Evolutionary conservation across 2,329 filamentous ascomycete genomes (phyloP).

Genomic region (Hypomyces perniciosus): DNA sequence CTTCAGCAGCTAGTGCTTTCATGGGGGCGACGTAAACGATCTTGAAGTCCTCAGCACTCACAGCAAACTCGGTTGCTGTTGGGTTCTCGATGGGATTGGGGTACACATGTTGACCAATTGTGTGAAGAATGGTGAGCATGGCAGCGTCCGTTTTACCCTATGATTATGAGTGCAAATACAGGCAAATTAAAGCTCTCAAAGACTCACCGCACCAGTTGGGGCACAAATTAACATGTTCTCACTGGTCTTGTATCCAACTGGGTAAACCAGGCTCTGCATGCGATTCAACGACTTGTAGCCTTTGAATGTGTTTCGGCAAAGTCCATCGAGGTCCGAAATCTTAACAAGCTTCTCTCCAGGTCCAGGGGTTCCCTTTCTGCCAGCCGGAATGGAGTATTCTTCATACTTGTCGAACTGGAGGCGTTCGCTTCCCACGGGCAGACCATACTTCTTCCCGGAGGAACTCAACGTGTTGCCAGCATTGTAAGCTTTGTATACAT

Average conservation of each 20-base stretch:
- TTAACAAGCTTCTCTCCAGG: slow-evolving; percentile 68
- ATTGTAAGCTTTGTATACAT: slow-evolving; percentile 80
- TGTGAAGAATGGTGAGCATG: slow-evolving; percentile 91
- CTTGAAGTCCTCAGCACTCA: slow-evolving; percentile 87
- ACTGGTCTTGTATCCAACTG: slow-evolving; percentile 88
- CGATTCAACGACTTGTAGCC: slow-evolving; percentile 91
- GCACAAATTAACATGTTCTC: slow-evolving; percentile 99
- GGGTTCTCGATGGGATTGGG: slow-evolving; percentile 75
- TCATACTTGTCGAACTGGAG: slow-evolving; percentile 74
- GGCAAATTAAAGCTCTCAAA: neutral
- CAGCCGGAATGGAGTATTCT: slow-evolving; percentile 81
- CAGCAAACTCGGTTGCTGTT: slow-evolving; percentile 68
- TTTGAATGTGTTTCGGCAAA: slow-evolving; percentile 87
- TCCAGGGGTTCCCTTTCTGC: slow-evolving; percentile 67
- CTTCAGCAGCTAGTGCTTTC: slow-evolving; percentile 95
- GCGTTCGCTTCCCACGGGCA: slow-evolving; percentile 70
- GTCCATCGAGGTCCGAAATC: slow-evolving; percentile 77
- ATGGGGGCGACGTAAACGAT: slow-evolving; percentile 98
- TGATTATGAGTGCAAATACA: slow-evolving; percentile 14
- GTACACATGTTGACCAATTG: slow-evolving; percentile 75
- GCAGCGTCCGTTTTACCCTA: slow-evolving; percentile 95
- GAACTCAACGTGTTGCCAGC: slow-evolving; percentile 81
- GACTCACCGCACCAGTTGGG: slow-evolving; percentile 79
- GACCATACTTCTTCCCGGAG: slow-evolving; percentile 72
- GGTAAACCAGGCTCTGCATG: slow-evolving; percentile 96